Evolutionary conservation across 2,329 filamentous ascomycete genomes (phyloP), one percentile per base, ranked within the genome.

Genomic region (Dactylellina parvicollis): DNA sequence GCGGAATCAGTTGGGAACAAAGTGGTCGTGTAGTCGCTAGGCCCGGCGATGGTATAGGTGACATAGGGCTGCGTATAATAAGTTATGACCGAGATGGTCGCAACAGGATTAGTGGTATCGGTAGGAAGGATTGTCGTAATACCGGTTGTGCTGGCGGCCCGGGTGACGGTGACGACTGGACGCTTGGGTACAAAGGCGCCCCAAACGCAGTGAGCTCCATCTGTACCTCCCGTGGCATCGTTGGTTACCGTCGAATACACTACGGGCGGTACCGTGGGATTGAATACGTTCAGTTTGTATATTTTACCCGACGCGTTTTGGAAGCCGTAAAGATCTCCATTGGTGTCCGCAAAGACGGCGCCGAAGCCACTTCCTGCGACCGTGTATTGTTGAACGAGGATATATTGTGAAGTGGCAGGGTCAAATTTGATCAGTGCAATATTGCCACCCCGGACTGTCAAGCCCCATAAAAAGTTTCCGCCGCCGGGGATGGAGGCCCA

Each of bases 321-420:
- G 20, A 50, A 36, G 28, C 24, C 32, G 42, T 36, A 61, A 10
- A 61, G n/a, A 16, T 61, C 42, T 14, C 56, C 56, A 36, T 61
- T 61, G 18, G 38, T 28, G 16, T 18, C 14, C 2, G 22, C 56
- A 30, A 49, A 61, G 16, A 10, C 4, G 1, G 42, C 18, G 10
- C 42, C 42, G 2, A 3, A 4, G 8, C 57, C 57, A 10, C 28
- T n/a, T 2, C 16, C 1, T 4, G 55, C 3, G 14, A 59, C 26
- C 10, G 8, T 22, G 16, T 20, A 59, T 22, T 38, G 9, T 1
- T 4, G 16, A 7, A 32, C 38, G 9, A 18, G 26, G 2, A 26
- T 32, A 16, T 38, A 49, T 10, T 10, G 28, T 4, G 38, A 7
- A 7, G n/a, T 50, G 7, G 42, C 18, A 12, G 50, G 16, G 20